Conservation (phyloP, 306 rosid genomes). For the Pterocarpus macrocarpus region DNA sequence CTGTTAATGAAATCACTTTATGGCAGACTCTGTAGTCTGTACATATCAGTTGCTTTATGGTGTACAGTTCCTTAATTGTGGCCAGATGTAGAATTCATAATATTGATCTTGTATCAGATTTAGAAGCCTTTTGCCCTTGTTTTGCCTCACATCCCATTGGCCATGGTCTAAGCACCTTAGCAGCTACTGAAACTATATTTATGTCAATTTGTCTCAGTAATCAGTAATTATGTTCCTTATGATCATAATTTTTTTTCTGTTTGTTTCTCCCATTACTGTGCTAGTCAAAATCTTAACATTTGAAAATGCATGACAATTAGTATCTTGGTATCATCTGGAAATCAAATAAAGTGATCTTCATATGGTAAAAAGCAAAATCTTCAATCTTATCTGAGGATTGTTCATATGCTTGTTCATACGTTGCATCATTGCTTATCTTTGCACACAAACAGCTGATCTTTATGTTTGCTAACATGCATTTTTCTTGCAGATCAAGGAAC, state of each 20-base stretch:
- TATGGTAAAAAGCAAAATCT: too few relatives aligned
- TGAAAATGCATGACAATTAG: neutral
- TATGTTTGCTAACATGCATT: constrained; percentile 31
- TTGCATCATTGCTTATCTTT: neutral
- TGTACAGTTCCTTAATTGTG: neutral
- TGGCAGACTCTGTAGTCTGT: neutral
- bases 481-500: constrained; percentile 82
- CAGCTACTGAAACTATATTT: neutral
- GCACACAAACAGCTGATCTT: constrained; percentile 11
- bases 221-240: constrained; percentile 4
- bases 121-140: neutral
- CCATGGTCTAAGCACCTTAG: constrained; percentile 3
- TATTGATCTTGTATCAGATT: neutral
- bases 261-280: constrained; percentile 18
- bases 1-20: neutral
- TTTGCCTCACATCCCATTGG: neutral
- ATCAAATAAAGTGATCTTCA: neutral
- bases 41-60: neutral
- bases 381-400: neutral
- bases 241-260: neutral
- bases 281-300: neutral
- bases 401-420: neutral
- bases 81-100: neutral
- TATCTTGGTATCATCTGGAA: neutral
- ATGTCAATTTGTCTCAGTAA: neutral